Evolutionary conservation across 176 grass and related monocot species (phyloP).

Genomic region (Carex kokanica): DNA sequence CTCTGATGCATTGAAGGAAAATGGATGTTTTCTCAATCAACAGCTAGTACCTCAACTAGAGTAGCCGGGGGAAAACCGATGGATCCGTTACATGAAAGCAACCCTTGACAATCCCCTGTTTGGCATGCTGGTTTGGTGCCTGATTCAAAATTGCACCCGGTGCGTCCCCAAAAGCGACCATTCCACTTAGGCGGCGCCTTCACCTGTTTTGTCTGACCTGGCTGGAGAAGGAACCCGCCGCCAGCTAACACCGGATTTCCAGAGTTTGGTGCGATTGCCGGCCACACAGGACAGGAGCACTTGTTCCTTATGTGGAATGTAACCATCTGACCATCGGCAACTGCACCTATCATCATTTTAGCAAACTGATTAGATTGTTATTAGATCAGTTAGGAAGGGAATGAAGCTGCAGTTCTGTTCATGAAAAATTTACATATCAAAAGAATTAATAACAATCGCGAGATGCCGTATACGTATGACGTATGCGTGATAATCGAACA

Average conservation of each 20-base stretch:
- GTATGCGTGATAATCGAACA: not conserved
- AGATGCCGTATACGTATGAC: not conserved
- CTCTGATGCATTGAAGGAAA: not conserved
- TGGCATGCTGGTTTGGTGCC: slow-evolving; percentile 22
- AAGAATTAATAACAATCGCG: not conserved
- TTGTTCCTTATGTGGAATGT: slow-evolving; percentile 67
- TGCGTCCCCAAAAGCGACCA: slow-evolving; percentile 79
- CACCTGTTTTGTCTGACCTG: slow-evolving; percentile 44
- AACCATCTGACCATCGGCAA: slow-evolving; percentile 15
- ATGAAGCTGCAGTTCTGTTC: not conserved
- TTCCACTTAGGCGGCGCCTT: slow-evolving; percentile 58
- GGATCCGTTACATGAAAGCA: slow-evolving; percentile 76
- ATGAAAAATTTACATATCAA: not conserved
- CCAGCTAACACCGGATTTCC: slow-evolving; percentile 56
- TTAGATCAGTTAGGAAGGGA: not conserved
- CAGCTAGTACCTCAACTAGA: slow-evolving; percentile 53
- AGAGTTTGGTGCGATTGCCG: slow-evolving; percentile 61
- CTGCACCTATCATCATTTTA: not conserved
- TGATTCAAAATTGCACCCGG: slow-evolving; percentile 53
- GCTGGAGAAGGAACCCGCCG: slow-evolving; percentile 64
- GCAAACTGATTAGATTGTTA: not conserved
- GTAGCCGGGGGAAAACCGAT: slow-evolving; percentile 60
- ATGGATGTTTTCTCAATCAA: not conserved
- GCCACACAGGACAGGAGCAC: slow-evolving; percentile 81
- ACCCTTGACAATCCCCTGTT: slow-evolving; percentile 68